Evolutionary conservation across 306 rosid genomes (phyloP), one percentile per base, ranked within the genome.

Genomic region (Astragalus glycyphyllos): DNA sequence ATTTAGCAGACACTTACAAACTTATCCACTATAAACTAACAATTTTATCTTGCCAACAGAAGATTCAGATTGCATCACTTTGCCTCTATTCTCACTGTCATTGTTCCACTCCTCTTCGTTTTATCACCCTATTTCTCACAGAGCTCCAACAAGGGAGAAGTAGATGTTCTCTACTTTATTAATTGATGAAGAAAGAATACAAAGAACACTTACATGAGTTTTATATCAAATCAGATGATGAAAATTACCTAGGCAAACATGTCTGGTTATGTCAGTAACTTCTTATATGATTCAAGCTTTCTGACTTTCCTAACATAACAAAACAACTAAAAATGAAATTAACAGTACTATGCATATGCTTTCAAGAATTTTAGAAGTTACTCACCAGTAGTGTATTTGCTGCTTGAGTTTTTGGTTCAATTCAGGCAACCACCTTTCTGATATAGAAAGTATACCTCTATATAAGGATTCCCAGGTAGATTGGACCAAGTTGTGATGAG

Each of bases 401-500:
- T 57, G 37, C 32, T 37, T 15, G 15, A 7, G 32, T 32, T 29
- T 45, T 44, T 23, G 37, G 65, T 15, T 58, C 37, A 11, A 15
- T 4, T 34, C 38, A 34, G 38, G 38, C 5, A 11, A 9, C 58
- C 55, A 57, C 20, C 44, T 13, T 71, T 32, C 0, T 46, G 47
- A 35, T 6, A 15, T 3, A 58, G 38, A 59, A 61, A n/a, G n/a
- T n/a, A n/a, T n/a, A n/a, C n/a, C n/a, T n/a, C n/a, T n/a, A n/a
- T n/a, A n/a, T n/a, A n/a, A 15, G 6, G 5, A 42, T 54, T 77
- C 67, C 81, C 50, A 0, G 10, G 45, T 38, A 37, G 73, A 65
- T 11, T 57, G 32, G 63, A 66, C 41, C 82, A 78, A 11, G 78
- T 78, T 78, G 82, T 78, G 82, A 78, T 78, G 74, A 72, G 74